Percentiles rank a stretch among this genome's conserved stretches.
Conservation (phyloP, 2,329 filamentous ascomycete genomes). For the Helminthosporium solani region DNA sequence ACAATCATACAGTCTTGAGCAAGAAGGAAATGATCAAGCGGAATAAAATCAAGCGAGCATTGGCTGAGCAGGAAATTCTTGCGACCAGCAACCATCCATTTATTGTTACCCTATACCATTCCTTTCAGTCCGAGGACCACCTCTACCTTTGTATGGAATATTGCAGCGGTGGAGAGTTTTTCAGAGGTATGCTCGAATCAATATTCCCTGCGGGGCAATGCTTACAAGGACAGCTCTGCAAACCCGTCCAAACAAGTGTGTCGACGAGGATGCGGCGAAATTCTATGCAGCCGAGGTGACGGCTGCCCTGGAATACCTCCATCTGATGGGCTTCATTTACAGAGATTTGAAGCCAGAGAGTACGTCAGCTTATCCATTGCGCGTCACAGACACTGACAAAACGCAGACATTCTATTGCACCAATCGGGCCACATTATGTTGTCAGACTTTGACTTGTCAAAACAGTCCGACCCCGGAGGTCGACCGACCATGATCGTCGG, state of each 20-base stretch:
- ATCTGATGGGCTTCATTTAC: slow-evolving; percentile 99
- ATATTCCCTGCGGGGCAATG: background rate
- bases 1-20: slow-evolving; percentile 72
- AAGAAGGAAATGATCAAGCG: slow-evolving; percentile 99
- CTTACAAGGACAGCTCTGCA: slow-evolving; percentile 65
- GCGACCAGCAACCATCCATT: slow-evolving; percentile 99
- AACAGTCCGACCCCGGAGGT: slow-evolving; percentile 93
- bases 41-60: slow-evolving; percentile 98
- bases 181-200: slow-evolving; percentile 58
- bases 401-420: slow-evolving; percentile 86
- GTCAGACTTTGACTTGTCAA: slow-evolving; percentile 97
- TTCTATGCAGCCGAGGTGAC: slow-evolving; percentile 99
- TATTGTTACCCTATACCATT: slow-evolving; percentile 97
- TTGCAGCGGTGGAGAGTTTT: slow-evolving; percentile 98
- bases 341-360: slow-evolving; percentile 96
- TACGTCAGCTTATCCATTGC: slow-evolving; percentile 51
- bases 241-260: slow-evolving; percentile 94
- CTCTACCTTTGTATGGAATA: slow-evolving; percentile 99
- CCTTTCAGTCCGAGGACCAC: slow-evolving; percentile 98
- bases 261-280: slow-evolving; percentile 91
- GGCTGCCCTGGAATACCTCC: slow-evolving; percentile 91
- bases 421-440: slow-evolving; percentile 99
- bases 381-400: slow-evolving; percentile 40
- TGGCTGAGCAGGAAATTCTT: slow-evolving; percentile 96
- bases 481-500: slow-evolving; percentile 97